A percentile compares a stretch with the other conserved stretches of the same genome.
These are phyloP conservation scores for Colletotrichum sp. DNA, from an alignment of 2,329 filamentous ascomycete species.

Conservation along the genomic window DNA sequence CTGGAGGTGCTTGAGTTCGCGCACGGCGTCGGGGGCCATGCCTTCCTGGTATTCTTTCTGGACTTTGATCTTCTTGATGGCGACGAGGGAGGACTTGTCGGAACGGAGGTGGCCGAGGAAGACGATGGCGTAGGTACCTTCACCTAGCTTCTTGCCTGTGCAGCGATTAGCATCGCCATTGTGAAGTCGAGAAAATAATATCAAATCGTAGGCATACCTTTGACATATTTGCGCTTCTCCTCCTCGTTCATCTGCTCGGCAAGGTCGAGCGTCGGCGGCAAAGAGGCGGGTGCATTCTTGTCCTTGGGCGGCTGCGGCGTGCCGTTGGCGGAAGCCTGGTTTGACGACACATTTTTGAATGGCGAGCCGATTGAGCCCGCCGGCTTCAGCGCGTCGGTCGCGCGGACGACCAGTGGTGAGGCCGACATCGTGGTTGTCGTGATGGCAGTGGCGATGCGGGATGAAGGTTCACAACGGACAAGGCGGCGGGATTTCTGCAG, in stretches of 20 bases:
- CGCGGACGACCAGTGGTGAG: conserved; percentile 49
- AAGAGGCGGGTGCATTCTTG: conserved; percentile 24
- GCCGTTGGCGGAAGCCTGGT: conserved; percentile 46
- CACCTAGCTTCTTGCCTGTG: conserved; percentile 87
- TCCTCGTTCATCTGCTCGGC: conserved; percentile 84
- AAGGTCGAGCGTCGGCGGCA: conserved; percentile 56
- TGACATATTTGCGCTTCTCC: conserved; percentile 87
- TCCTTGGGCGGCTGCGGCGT: conserved; percentile 40
- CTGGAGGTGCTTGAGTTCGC: conserved; percentile 94
- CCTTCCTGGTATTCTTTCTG: conserved; percentile 88
- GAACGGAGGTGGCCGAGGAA: conserved; percentile 82
- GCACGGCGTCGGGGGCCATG: conserved; percentile 91
- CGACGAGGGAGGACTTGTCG: conserved; percentile 77
- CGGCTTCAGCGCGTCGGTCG: conserved; percentile 37
- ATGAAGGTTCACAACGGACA: neutral
- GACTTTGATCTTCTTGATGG: conserved; percentile 92
- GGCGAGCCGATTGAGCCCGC: conserved; percentile 45
- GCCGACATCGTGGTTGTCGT: conserved; percentile 42
- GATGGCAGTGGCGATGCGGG: neutral
- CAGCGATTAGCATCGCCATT: neutral
- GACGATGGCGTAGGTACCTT: conserved; percentile 96
- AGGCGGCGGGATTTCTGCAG: neutral
- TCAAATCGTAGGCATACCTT: conserved; percentile 56
- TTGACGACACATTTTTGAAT: conserved; percentile 45
- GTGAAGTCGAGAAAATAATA: neutral